A percentile compares a stretch with the other conserved stretches of the same genome.
Evolutionary conservation across 257 asterid species (phyloP).

Genomic region (Haberlea rhodopensis): DNA sequence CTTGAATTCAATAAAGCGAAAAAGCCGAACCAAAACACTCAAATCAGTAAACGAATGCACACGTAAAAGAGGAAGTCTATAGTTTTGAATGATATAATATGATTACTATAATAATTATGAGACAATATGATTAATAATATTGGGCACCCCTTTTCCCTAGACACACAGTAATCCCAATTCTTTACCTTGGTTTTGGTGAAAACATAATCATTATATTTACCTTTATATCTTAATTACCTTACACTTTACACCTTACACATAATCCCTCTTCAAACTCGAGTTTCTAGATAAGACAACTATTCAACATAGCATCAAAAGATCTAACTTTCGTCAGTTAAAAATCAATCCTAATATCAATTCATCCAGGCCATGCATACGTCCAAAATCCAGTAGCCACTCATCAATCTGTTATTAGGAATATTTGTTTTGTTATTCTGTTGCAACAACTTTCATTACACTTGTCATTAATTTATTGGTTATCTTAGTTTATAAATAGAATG

Average conservation of each 20-base stretch:
- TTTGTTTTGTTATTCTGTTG: too few relatives aligned
- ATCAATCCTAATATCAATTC: too few relatives aligned
- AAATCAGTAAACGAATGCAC: conserved; percentile 39
- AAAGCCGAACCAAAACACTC: conserved; percentile 10
- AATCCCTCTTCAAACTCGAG: conserved; percentile 29
- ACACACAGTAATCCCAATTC: conserved; percentile 30
- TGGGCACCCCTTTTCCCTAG: conserved; percentile 31
- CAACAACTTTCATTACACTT: too few relatives aligned
- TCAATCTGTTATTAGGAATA: too few relatives aligned
- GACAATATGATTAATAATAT: conserved; percentile 32
- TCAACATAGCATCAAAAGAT: too few relatives aligned
- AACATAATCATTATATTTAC: conserved; percentile 34
- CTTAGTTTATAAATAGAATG: too few relatives aligned
- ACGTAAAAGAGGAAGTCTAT: conserved; percentile 48
- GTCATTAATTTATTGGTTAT: too few relatives aligned
- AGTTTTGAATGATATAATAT: conserved; percentile 21
- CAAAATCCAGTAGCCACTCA: too few relatives aligned
- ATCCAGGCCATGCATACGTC: too few relatives aligned
- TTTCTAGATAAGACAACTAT: too few relatives aligned
- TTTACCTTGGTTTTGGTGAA: conserved; percentile 32
- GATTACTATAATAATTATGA: conserved; percentile 41
- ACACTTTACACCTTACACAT: conserved; percentile 21
- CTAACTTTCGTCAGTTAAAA: too few relatives aligned
- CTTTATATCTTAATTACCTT: conserved; percentile 23
- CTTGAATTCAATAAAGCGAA: conserved; percentile 32